These are phyloP conservation scores for Torrubiella hemipterigena DNA, from an alignment of 2,329 filamentous ascomycete genomes.

Conservation along the genomic window DNA sequence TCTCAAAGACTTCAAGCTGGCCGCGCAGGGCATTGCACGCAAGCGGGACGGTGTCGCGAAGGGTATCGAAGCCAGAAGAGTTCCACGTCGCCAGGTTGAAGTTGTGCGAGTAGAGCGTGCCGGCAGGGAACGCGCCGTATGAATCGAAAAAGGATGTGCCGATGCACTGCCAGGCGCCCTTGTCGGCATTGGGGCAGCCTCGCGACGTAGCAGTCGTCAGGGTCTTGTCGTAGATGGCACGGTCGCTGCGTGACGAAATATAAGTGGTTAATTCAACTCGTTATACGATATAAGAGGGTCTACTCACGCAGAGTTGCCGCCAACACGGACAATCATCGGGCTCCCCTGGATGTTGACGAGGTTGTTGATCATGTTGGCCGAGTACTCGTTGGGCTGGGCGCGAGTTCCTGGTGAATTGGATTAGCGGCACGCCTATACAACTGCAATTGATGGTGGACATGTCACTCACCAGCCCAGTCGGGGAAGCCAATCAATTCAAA, in stretches of 20 bases:
- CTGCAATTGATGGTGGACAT: background rate
- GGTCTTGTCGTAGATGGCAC: conserved; percentile 12
- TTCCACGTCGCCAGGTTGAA: conserved; percentile 13
- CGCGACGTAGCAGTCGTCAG: conserved; percentile 10
- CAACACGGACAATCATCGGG: conserved; percentile 9
- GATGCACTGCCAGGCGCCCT: conserved; percentile 12
- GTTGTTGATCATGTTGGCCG: conserved; percentile 10
- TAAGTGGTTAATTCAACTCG: background rate
- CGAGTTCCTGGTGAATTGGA: conserved; percentile 5
- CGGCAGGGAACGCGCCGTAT: conserved; percentile 10
- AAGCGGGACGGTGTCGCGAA: conserved; percentile 11
- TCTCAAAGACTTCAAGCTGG: conserved; percentile 11
- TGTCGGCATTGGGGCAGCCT: conserved; percentile 10
- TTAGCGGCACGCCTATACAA: no score
- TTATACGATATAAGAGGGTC: background rate
- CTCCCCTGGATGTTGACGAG: conserved; percentile 8
- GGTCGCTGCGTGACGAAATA: no score
- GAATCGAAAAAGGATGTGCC: conserved; percentile 13
- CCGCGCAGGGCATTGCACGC: conserved; percentile 12
- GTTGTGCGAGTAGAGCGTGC: conserved; percentile 11
- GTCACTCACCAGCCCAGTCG: conserved; percentile 9
- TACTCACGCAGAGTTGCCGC: conserved; percentile 11
- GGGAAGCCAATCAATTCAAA: conserved; percentile 11
- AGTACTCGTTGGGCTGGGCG: conserved; percentile 8
- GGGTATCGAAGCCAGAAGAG: conserved; percentile 11